Conservation (phyloP, 1,139 yeast species). For the Groenewaldozyma sp. region DNA sequence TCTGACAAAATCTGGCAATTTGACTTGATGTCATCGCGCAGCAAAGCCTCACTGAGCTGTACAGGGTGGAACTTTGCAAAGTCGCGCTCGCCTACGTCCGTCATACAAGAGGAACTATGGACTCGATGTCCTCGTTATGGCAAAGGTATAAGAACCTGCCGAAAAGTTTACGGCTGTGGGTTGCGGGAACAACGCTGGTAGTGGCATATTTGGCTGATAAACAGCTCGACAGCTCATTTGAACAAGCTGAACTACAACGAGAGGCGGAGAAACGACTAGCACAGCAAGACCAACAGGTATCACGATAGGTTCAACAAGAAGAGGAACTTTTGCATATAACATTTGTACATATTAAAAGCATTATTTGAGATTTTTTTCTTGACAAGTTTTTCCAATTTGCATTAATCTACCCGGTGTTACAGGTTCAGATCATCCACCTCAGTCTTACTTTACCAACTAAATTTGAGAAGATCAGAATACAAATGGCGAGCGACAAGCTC, state of each 20-base stretch:
- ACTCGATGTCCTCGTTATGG: constrained; percentile 17
- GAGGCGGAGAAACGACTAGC: constrained; percentile 31
- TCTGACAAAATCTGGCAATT: too few relatives aligned
- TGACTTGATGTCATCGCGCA: not conserved
- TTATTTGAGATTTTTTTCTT: not conserved
- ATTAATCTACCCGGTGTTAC: too few relatives aligned
- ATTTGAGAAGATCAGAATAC: too few relatives aligned
- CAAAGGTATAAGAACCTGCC: constrained; percentile 44
- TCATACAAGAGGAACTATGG: not conserved
- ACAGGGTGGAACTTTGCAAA: not conserved
- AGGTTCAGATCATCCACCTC: too few relatives aligned
- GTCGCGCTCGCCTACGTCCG: not conserved
- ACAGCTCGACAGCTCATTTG: constrained; percentile 31
- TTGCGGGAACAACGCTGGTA: constrained; percentile 45
- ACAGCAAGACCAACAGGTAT: constrained; percentile 10
- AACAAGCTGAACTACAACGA: constrained; percentile 39
- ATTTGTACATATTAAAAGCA: too few relatives aligned
- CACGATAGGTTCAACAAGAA: too few relatives aligned
- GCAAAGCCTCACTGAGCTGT: not conserved
- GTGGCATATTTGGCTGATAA: constrained; percentile 47
- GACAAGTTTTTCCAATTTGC: too few relatives aligned
- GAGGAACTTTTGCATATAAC: too few relatives aligned
- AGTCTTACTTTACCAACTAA: too few relatives aligned
- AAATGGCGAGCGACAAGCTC: too few relatives aligned
- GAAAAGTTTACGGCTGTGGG: constrained; percentile 41